Conservation (phyloP, 2,329 filamentous ascomycete species). For the Aspergillus pseudoterreus region DNA sequence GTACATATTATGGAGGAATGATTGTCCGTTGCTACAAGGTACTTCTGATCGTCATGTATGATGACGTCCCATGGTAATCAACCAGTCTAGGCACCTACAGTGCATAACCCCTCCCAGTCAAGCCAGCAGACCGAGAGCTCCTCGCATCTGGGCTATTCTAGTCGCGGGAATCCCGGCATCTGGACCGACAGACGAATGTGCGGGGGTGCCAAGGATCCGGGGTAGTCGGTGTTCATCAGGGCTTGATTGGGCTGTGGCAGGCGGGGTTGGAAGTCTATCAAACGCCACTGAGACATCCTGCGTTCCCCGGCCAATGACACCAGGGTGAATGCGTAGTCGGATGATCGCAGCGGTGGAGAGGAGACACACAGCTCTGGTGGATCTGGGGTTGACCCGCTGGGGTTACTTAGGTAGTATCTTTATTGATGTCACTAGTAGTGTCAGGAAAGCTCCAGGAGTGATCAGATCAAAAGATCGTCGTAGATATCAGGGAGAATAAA, state of each 20-base stretch:
- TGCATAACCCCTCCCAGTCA: background rate
- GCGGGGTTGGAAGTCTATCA: slow-evolving; percentile 8
- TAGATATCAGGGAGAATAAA: too few relatives aligned
- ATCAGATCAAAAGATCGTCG: background rate
- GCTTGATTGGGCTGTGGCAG: background rate
- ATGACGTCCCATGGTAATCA: background rate
- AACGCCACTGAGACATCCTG: background rate
- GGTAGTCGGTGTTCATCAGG: slow-evolving; percentile 1
- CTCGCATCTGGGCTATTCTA: background rate
- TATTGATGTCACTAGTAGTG: background rate
- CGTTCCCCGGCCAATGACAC: slow-evolving; percentile 1
- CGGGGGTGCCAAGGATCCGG: slow-evolving; percentile 12
- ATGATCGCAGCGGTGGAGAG: background rate
- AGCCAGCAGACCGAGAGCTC: background rate
- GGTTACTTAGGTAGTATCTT: too few relatives aligned
- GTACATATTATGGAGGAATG: background rate
- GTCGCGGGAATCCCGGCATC: background rate
- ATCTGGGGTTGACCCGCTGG: slow-evolving; percentile 6
- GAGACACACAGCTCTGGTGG: slow-evolving; percentile 2
- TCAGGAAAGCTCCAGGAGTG: background rate
- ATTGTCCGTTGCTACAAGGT: too few relatives aligned
- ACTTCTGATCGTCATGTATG: background rate
- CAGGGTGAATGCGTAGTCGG: background rate
- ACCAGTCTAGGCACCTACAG: background rate
- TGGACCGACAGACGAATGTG: background rate